phyloP scores from a whole-genome alignment of 2,329 filamentous ascomycete genomes.

The Alternaria arborescens region DNA sequence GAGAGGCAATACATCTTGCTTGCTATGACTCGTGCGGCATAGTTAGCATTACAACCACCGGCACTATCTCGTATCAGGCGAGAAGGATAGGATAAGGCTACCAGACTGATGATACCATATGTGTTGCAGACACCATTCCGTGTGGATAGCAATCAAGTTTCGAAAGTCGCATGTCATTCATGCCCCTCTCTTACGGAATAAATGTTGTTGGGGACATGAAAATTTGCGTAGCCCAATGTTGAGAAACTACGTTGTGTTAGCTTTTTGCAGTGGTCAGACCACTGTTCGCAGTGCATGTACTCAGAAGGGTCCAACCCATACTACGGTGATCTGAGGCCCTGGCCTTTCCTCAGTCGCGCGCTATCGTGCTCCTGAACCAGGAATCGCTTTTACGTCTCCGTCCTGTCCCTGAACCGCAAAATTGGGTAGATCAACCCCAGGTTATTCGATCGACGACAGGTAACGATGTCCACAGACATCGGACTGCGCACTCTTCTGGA shows the following conservation, averaged over 20 bases:
- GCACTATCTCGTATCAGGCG: constrained; percentile 14
- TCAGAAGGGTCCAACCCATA: not conserved
- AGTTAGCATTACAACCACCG: constrained; percentile 10
- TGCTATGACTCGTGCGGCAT: constrained; percentile 9
- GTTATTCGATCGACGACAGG: not conserved
- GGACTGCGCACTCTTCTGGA: not conserved
- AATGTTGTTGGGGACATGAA: not conserved
- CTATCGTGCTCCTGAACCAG: constrained; percentile 8
- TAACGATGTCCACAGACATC: not conserved
- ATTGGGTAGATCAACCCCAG: not conserved
- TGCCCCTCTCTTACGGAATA: not conserved
- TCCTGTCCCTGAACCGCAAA: constrained; percentile 5
- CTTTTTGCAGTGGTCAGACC: not conserved
- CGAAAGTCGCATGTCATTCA: not conserved
- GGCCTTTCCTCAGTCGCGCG: constrained; percentile 1
- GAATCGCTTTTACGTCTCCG: not conserved
- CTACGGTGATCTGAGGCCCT: constrained; percentile 8
- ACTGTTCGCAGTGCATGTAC: not conserved
- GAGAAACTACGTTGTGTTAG: not conserved
- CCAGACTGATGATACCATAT: not conserved
- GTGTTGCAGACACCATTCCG: not conserved
- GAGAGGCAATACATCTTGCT: constrained; percentile 9
- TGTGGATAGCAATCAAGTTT: not conserved
- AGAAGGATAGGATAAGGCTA: not conserved
- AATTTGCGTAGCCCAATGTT: not conserved